Evolutionary conservation across 2,329 filamentous ascomycete genomes (phyloP).

Genomic region (Botrytis deweyae): DNA sequence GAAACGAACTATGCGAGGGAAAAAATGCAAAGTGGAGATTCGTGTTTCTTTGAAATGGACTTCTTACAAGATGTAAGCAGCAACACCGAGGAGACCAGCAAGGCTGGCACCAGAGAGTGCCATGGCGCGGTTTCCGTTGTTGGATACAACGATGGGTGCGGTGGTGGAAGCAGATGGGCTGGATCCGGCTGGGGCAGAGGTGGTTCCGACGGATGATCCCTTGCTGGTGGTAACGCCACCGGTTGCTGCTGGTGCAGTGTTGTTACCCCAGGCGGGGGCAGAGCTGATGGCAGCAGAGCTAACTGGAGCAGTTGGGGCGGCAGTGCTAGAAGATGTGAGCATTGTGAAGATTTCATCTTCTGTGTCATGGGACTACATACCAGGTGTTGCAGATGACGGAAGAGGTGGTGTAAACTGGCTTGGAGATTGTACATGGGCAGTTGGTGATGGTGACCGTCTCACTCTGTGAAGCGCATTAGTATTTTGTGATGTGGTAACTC

Average conservation of each 20-base stretch:
- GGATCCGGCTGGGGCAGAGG: constrained; percentile 23
- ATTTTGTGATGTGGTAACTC: not conserved
- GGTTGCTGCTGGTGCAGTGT: constrained; percentile 29
- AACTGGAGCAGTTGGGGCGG: constrained; percentile 30
- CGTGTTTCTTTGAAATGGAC: not conserved
- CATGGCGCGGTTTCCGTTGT: constrained; percentile 56
- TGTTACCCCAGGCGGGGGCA: constrained; percentile 27
- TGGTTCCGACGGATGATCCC: constrained; percentile 32
- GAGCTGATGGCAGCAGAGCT: constrained; percentile 34
- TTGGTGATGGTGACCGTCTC: constrained; percentile 38
- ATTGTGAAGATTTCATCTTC: not conserved
- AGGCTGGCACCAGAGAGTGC: constrained; percentile 59
- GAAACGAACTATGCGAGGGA: not conserved
- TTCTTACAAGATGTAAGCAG: constrained; percentile 46
- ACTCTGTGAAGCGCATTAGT: constrained; percentile 25
- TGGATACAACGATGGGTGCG: constrained; percentile 49
- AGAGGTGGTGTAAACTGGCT: constrained; percentile 34
- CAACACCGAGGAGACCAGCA: constrained; percentile 59
- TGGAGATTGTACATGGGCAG: constrained; percentile 37
- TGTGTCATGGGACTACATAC: constrained; percentile 39
- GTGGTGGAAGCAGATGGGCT: constrained; percentile 25
- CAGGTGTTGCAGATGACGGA: constrained; percentile 50
- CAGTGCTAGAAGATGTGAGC: constrained; percentile 24
- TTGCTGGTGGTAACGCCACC: constrained; percentile 24
- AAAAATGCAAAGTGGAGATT: not conserved